Base-by-base conservation (phyloP, 2,329 filamentous ascomycete species). In the Aspergillus udagawae region DNA sequence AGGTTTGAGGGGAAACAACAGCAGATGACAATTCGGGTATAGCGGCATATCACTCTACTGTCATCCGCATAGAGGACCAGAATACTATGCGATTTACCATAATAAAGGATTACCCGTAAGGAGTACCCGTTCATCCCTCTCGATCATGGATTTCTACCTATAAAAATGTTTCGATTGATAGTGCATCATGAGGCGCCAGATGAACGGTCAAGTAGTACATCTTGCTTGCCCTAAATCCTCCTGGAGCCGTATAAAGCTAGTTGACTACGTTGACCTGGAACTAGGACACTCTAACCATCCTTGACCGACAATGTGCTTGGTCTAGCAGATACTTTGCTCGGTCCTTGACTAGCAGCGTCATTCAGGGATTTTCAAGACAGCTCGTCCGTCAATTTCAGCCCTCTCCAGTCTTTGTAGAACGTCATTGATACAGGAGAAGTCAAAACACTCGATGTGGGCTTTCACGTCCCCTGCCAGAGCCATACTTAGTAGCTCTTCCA, bases 401-500 rank as follows among this genome's bases (percentile, higher is more conserved):
- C 64, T 67, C 51, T 67, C 69, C 42, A 77, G 63, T 28, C 66
- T 67, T 51, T 70, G 64, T 65, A 76, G 56, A 27, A 75, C 67
- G 35, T 71, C 64, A 49, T 73, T 63, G 52, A 75, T 73, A 38
- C 71, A 61, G 23, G 68, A 63, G 17, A 77, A 68, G 0, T 66
- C 65, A 54, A 70, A 74, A 3, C 74, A 68, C n/a, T 75, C 65
- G 53, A 74, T 63, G 60, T 73, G 67, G 10, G 72, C 70, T 38
- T 64, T 64, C 9, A 75, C 77, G 47, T 78, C 77, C 3, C 75
- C 77, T 27, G 73, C 64, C 9, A 78, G 63, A 3, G 77, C 76
- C 63, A 78, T 70, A 45, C 75, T 70, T 41, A 80, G 64, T 14
- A 80, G 63, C 51, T 79, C 78, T 9, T 78, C 69, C 77, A 80